Evolutionary conservation across 164 flowering plant genomes (phyloP).

Genomic region (Chloranthus sessilifolius): DNA sequence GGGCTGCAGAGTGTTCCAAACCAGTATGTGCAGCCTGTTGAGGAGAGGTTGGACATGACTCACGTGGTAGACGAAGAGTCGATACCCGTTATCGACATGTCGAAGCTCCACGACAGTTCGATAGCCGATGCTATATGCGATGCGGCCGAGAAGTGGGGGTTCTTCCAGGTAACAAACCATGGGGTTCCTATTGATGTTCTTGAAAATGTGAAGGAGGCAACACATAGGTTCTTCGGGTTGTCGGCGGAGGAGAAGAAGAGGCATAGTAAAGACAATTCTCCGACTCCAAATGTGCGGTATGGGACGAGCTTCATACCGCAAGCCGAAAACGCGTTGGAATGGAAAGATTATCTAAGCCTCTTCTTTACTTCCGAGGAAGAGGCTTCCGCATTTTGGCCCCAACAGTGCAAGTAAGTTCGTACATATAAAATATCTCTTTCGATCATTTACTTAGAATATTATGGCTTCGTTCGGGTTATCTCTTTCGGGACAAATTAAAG

Average conservation of each 20-base stretch:
- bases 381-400: too few species aligned
- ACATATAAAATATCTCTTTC: too few species aligned
- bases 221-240: background rate
- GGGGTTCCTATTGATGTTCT: too few species aligned
- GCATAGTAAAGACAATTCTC: conserved; percentile 3
- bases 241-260: conserved; percentile 4
- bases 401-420: conserved; percentile 8
- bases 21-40: conserved; percentile 8
- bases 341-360: too few species aligned
- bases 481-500: background rate
- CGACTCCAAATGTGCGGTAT: conserved; percentile 4
- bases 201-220: background rate
- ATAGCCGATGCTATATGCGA: conserved; percentile 18
- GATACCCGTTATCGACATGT: conserved; percentile 31
- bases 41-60: conserved; percentile 14
- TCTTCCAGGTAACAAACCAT: conserved; percentile 4
- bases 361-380: too few species aligned
- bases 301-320: conserved; percentile 7
- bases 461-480: too few species aligned
- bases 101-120: conserved; percentile 16
- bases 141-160: conserved; percentile 8
- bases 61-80: conserved; percentile 2
- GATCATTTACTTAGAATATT: too few species aligned
- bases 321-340: conserved; percentile 1
- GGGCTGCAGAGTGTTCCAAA: conserved; percentile 10